phyloP scores from a whole-genome alignment of 345 rosid genomes.

The Trapa bicornis region DNA sequence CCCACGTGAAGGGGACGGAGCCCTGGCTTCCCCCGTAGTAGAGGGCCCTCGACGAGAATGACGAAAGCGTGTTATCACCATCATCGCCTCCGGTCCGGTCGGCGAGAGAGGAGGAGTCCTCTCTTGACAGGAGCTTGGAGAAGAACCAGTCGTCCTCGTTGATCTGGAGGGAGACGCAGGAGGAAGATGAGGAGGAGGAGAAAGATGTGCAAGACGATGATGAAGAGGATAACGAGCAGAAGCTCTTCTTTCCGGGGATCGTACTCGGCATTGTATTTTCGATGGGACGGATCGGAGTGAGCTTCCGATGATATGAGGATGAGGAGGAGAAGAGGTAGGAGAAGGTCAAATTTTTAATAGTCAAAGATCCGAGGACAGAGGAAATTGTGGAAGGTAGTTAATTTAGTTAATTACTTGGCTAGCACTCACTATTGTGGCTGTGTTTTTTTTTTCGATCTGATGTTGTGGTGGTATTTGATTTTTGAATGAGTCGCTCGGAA shows the following conservation, averaged over 20 bases:
- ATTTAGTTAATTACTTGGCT: background rate
- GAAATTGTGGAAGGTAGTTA: constrained; percentile 4
- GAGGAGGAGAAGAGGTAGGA: background rate
- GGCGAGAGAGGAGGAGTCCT: constrained; percentile 19
- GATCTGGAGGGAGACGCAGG: constrained; percentile 15
- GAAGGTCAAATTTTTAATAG: background rate
- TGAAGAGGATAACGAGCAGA: background rate
- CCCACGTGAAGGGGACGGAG: constrained; percentile 69
- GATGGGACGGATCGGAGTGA: background rate
- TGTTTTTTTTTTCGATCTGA: background rate
- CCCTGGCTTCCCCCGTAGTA: constrained; percentile 58
- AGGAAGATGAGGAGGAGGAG: constrained; percentile 4
- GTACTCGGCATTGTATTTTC: background rate
- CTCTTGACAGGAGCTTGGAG: constrained; percentile 50
- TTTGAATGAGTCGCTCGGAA: background rate
- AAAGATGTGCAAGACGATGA: background rate
- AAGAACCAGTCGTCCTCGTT: constrained; percentile 39
- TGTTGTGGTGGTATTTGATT: background rate
- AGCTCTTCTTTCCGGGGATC: constrained; percentile 5
- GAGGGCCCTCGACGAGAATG: constrained; percentile 50
- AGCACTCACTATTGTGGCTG: background rate
- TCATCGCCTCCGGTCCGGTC: background rate
- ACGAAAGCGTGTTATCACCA: background rate
- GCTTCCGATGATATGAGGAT: background rate
- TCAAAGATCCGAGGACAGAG: constrained; percentile 1